Percentiles rank a stretch among this genome's conserved stretches.
phyloP scores from a whole-genome alignment of 225 moss, liverwort and hornwort species.

The Anthoceros angustus region DNA sequence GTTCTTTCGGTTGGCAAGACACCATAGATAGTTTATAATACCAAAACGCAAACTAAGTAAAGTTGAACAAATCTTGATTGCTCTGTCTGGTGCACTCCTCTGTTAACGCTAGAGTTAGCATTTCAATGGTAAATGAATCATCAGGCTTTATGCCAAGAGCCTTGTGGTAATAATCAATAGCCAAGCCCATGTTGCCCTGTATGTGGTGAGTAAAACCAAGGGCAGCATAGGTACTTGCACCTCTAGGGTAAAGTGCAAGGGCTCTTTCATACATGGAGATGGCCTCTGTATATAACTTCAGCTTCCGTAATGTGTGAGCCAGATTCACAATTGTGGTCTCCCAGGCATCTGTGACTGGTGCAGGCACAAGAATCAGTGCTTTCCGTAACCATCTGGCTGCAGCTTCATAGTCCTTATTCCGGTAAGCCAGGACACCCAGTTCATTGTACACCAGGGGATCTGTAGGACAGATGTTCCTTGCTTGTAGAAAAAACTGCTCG shows the following conservation, averaged over 20 bases:
- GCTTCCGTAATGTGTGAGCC: constrained; percentile 73
- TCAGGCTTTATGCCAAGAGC: constrained; percentile 9
- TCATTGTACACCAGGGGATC: constrained; percentile 94
- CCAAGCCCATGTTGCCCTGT: constrained; percentile 64
- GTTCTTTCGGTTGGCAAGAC: no score
- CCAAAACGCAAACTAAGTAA: not conserved
- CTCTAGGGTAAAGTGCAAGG: constrained; percentile 66
- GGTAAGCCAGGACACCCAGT: constrained; percentile 85
- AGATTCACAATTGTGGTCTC: constrained; percentile 91
- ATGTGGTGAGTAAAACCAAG: constrained; percentile 84
- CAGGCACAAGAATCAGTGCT: constrained; percentile 64
- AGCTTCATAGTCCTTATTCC: constrained; percentile 77
- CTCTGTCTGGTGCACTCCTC: not conserved
- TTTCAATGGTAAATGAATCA: constrained; percentile 1
- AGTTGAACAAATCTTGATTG: not conserved
- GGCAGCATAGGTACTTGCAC: constrained; percentile 84
- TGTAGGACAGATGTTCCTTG: constrained; percentile 77
- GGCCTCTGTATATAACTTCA: constrained; percentile 69
- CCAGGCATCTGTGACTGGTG: constrained; percentile 90
- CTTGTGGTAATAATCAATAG: constrained; percentile 94
- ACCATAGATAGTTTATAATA: no score
- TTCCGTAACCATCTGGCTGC: constrained; percentile 74
- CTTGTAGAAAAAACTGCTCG: constrained; percentile 90
- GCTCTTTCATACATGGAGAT: constrained; percentile 84
- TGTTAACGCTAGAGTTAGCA: not conserved